Evolutionary conservation across 225 moss, liverwort and hornwort genomes (phyloP), one percentile per base, ranked within the genome.

Genomic region (Physcomitrellopsis africana): DNA sequence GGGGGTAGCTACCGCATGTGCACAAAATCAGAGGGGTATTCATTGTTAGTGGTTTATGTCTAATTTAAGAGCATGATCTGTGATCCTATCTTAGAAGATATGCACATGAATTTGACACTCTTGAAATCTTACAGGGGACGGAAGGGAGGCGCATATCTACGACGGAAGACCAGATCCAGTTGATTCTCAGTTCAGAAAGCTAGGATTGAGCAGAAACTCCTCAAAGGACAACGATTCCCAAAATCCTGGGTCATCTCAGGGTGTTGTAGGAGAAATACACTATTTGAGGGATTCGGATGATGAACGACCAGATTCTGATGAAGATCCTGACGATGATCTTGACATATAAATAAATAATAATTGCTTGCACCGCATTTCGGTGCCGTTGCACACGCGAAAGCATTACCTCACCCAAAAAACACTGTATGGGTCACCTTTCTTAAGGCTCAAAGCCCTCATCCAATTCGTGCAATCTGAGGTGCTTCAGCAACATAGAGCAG

Each of bases 311-410:
- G 99, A 99, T 82, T 99, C 99, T 61, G 99, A 99, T 69, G 99
- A 99, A 84, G 99, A 99, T 69, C 99, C 99, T 3, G 99, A 99
- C 72, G 99, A 99, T 73, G 99, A 99, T 74, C 86, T 99, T 20
- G 99, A 99, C 67, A 92, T 99, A 27, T 99, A 81, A 78, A 42
- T 67, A 8, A n/a, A 54, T 22, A 61, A 64, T 19, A 5, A 23
- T 37, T 45, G 9, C 7, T 49, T 27, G 16, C 44, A 27, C 10
- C 16, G 9, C 37, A 45, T 69, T 11, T 44, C 52, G n/a, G 11
- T 45, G 8, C 49, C 7, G 27, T 44, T 29, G 54, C 32, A 37
- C 29, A 29, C 29, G 2, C 29, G 29, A 29, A 37, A 2, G 32
- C 3, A 2, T 37, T 37, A 4, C 32, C 7, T 37, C 29, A 37